These are phyloP conservation scores for Mycena filopes DNA, from an alignment of 768 basidiomycete genomes.

Conservation along the genomic window DNA sequence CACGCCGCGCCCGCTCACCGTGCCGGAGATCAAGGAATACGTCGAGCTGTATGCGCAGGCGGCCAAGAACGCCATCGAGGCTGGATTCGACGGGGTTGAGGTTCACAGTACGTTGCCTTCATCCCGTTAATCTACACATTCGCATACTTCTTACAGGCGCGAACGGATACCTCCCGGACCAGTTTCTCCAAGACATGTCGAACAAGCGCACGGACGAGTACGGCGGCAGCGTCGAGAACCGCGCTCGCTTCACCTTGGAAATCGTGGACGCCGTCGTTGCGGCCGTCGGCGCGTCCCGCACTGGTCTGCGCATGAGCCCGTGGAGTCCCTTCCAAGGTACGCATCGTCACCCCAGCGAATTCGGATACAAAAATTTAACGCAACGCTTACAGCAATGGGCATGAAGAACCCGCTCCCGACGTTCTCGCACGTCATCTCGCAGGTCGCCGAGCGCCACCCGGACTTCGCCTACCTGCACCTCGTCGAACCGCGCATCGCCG, in stretches of 20 bases:
- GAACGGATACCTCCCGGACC: slow-evolving; percentile 50
- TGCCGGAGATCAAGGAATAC: slow-evolving; percentile 43
- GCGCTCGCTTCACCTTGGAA: slow-evolving; percentile 56
- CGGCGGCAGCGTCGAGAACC: slow-evolving; percentile 61
- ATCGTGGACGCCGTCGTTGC: slow-evolving; percentile 52
- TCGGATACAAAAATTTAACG: not conserved
- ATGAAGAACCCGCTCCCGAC: slow-evolving; percentile 42
- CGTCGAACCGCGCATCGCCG: slow-evolving; percentile 39
- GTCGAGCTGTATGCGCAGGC: slow-evolving; percentile 2
- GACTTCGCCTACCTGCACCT: slow-evolving; percentile 53
- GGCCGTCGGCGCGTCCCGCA: slow-evolving; percentile 53
- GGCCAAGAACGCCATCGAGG: slow-evolving; percentile 20
- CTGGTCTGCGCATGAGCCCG: slow-evolving; percentile 53
- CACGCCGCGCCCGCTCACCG: slow-evolving; percentile 30
- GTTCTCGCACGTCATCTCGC: slow-evolving; percentile 41
- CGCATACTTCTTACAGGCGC: slow-evolving; percentile 5
- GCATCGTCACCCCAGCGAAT: not conserved
- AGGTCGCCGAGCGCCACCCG: slow-evolving; percentile 40
- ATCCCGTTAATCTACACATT: not conserved
- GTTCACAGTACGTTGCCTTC: slow-evolving; percentile 10
- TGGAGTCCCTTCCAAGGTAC: slow-evolving; percentile 46
- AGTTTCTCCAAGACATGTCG: slow-evolving; percentile 50
- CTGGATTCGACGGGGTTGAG: slow-evolving; percentile 29
- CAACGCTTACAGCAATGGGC: slow-evolving; percentile 44
- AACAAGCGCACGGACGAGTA: slow-evolving; percentile 51